These are phyloP conservation scores for Zelonia costaricensis DNA, from an alignment of 208 protist genomes.

Conservation along the genomic window DNA sequence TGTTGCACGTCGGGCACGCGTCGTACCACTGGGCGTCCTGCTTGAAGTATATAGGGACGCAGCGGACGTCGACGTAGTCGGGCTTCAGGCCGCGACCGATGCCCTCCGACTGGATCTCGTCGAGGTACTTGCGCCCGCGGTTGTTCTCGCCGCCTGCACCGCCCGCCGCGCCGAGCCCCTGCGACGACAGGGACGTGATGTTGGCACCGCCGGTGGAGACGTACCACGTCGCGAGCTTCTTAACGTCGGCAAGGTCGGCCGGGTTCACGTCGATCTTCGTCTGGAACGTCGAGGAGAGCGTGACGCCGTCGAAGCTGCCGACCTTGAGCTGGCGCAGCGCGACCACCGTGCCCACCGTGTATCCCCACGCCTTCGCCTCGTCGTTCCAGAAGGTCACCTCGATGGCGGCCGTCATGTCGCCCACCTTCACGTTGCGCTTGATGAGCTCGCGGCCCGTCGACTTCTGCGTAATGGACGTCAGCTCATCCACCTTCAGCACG, in stretches of 20 bases:
- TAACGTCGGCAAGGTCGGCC: constrained; percentile 67
- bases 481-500: constrained; percentile 71
- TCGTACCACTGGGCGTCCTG: constrained; percentile 92
- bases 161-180: constrained; percentile 35
- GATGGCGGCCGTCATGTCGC: constrained; percentile 75
- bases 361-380: constrained; percentile 70
- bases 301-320: constrained; percentile 86
- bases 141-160: constrained; percentile 54
- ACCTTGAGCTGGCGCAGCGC: constrained; percentile 86
- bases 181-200: constrained; percentile 72
- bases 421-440: constrained; percentile 83
- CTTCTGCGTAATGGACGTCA: constrained; percentile 78
- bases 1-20: constrained; percentile 91
- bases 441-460: constrained; percentile 80
- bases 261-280: constrained; percentile 86
- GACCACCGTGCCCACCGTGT: constrained; percentile 69
- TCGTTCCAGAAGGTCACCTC: constrained; percentile 92
- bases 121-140: constrained; percentile 85
- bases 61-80: constrained; percentile 88
- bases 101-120: constrained; percentile 76
- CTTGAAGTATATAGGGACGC: constrained; percentile 90
- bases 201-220: constrained; percentile 79
- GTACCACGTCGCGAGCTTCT: constrained; percentile 88
- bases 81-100: constrained; percentile 79
- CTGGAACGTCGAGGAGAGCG: constrained; percentile 81